These are phyloP conservation scores for Penicillium verhagenii DNA, from an alignment of 495 filamentous ascomycete genomes.

Conservation along the genomic window DNA sequence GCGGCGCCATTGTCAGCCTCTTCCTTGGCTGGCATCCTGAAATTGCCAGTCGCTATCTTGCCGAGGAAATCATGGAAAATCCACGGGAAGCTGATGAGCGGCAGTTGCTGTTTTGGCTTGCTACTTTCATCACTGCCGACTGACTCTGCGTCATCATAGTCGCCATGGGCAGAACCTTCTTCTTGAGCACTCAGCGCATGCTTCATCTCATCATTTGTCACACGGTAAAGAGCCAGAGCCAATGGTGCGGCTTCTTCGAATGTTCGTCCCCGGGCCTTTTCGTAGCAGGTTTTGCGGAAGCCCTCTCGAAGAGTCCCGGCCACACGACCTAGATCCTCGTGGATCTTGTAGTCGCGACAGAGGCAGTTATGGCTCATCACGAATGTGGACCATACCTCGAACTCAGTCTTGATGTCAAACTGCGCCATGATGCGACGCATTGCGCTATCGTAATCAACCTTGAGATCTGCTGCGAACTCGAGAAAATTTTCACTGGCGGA, in stretches of 20 bases:
- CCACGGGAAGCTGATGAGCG: slow-evolving; percentile 94
- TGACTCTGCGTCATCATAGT: slow-evolving; percentile 18
- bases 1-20: background rate
- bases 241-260: slow-evolving; percentile 64
- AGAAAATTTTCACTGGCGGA: slow-evolving; percentile 50
- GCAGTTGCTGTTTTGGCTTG: slow-evolving; percentile 54
- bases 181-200: slow-evolving; percentile 43
- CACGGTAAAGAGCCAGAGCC: slow-evolving; percentile 80
- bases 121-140: slow-evolving; percentile 34
- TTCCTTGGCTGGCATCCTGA: slow-evolving; percentile 8
- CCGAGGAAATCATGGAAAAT: slow-evolving; percentile 74
- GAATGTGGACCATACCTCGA: slow-evolving; percentile 87
- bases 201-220: slow-evolving; percentile 70
- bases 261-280: slow-evolving; percentile 60
- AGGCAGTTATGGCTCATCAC: slow-evolving; percentile 66
- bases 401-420: slow-evolving; percentile 82
- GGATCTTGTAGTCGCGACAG: slow-evolving; percentile 76
- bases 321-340: slow-evolving; percentile 75
- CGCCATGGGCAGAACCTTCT: slow-evolving; percentile 8
- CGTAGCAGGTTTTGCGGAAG: slow-evolving; percentile 62
- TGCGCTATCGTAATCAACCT: slow-evolving; percentile 71
- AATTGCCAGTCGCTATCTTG: slow-evolving; percentile 57
- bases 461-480: slow-evolving; percentile 61
- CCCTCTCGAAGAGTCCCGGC: slow-evolving; percentile 59
- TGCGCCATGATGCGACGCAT: slow-evolving; percentile 83